Conservation (phyloP, 2,329 filamentous ascomycete species). For the Xylariales sp. region DNA sequence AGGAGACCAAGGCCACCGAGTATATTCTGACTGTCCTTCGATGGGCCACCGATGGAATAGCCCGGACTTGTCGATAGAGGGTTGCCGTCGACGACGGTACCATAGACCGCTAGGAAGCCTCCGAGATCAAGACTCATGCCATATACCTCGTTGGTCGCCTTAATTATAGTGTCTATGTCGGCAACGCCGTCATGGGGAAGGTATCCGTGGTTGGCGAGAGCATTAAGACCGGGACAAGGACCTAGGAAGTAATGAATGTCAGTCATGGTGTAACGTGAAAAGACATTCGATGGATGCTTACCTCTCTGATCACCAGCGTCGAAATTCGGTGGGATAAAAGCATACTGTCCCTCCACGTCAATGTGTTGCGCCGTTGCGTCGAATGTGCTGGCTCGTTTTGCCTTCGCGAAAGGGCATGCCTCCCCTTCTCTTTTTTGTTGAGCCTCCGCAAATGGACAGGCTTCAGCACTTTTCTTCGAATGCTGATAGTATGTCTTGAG, state of each 20-base stretch:
- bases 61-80: conserved; percentile 26
- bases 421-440: neutral
- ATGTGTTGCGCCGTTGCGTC: neutral
- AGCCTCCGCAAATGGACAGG: neutral
- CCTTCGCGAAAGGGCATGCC: neutral
- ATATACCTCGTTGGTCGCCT: conserved; percentile 29
- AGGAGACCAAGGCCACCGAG: conserved; percentile 12
- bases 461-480: neutral
- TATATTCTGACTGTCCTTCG: conserved; percentile 3
- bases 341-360: neutral
- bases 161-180: conserved; percentile 1
- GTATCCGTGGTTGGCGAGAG: conserved; percentile 7
- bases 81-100: conserved; percentile 38
- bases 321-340: conserved; percentile 1
- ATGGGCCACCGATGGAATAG: conserved; percentile 36
- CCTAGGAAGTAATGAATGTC: conserved; percentile 1
- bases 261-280: neutral
- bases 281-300: neutral
- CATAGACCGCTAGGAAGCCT: conserved; percentile 35
- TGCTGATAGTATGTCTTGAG: neutral
- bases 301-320: conserved; percentile 3
- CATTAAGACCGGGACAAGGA: conserved; percentile 6
- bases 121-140: conserved; percentile 39
- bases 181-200: conserved; percentile 3
- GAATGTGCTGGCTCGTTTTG: neutral